phyloP scores from a whole-genome alignment of 108 stramenopile genomes.

The Parmales sp. region DNA sequence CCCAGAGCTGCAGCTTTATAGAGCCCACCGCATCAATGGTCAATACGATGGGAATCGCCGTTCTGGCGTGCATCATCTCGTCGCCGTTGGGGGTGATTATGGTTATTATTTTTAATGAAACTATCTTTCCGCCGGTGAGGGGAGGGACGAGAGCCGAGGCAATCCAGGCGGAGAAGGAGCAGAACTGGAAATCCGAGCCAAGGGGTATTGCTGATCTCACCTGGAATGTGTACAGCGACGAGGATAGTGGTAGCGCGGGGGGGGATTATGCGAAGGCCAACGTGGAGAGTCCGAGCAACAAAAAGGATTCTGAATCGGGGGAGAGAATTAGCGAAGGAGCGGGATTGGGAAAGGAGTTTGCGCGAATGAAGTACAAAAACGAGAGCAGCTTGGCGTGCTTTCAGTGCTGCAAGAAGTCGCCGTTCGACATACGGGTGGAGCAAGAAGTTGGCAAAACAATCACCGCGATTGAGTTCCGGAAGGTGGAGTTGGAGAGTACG shows the following conservation, averaged over 20 bases:
- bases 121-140: not conserved
- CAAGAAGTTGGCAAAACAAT: not conserved
- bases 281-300: too few relatives aligned
- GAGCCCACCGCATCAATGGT: not conserved
- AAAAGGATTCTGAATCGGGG: too few relatives aligned
- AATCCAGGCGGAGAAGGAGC: not conserved
- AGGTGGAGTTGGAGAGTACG: not conserved
- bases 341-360: not conserved
- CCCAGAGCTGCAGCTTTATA: not conserved
- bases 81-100: slow-evolving; percentile 2
- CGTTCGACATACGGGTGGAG: slow-evolving; percentile 3
- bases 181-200: not conserved
- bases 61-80: slow-evolving; percentile 2
- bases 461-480: not conserved
- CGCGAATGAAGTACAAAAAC: too few relatives aligned
- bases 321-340: not conserved
- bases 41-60: slow-evolving; percentile 1
- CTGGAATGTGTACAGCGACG: not conserved
- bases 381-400: not conserved
- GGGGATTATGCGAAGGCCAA: slow-evolving; percentile 2
- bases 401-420: slow-evolving; percentile 5
- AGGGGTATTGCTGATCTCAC: not conserved
- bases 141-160: not conserved
- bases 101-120: slow-evolving; percentile 5
- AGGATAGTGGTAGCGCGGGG: not conserved